Evolutionary conservation across 768 basidiomycete species (phyloP), one percentile per base, ranked within the genome.

Genomic region (Boletus sp.): DNA sequence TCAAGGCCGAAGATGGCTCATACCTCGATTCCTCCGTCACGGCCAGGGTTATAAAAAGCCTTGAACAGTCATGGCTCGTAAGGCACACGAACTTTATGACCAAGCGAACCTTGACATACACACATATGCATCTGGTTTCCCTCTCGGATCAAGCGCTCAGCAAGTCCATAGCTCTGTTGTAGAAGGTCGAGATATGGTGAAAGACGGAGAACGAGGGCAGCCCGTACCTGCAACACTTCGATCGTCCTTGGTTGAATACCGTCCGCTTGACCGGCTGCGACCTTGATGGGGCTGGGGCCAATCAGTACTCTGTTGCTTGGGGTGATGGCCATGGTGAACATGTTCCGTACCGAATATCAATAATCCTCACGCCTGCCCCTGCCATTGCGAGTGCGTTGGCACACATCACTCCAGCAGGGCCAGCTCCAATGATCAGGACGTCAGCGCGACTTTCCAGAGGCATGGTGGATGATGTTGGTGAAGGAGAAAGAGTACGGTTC

Each of bases 1-100:
- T 11, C 4, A 47, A 17, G 19, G 13, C 19, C 15, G 11, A 32
- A 40, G 3, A 35, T 14, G 9, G 34, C 13, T 38, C 70, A 37
- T 46, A 84, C 88, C 75, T 84, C 78, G 35, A 90, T 87, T 4
- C 78, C 83, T 15, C 85, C 85, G 33, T 77, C 61, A 1, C 74
- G 69, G 21, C 76, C 73, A 4, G 88, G 88, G 59, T 88, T 86
- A 62, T 90, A 90, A 66, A 90, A 89, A 8, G 87, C 83, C 88
- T 90, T 44, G 4, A 33, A 48, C 21, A 32, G n/a, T 5, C 38
- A 38, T 11, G 3, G 4, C n/a, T 13, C 7, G 21, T 46, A 35
- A 48, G 29, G n/a, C 19, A n/a, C 5, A 8, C 17, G 11, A 35
- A 13, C 19, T 9, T 10, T 6, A 3, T 8, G 21, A 11, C 1